phyloP scores from a whole-genome alignment of 2,329 filamentous ascomycete species.

The Ceratocystis cacaofunesta region DNA sequence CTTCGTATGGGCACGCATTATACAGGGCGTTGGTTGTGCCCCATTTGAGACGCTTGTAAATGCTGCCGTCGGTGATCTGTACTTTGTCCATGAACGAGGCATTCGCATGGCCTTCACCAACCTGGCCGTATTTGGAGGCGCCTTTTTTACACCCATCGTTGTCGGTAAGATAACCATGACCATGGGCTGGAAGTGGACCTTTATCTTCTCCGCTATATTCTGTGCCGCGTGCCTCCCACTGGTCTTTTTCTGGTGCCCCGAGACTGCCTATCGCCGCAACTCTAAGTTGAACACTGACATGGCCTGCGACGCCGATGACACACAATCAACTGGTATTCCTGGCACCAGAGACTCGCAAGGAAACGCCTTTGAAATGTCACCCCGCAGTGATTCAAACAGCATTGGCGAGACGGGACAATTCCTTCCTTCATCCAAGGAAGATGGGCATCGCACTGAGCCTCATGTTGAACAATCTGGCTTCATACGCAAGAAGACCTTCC shows the following conservation, averaged over 20 bases:
- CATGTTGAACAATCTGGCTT: not conserved
- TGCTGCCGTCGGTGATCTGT: constrained; percentile 76
- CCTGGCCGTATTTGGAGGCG: constrained; percentile 41
- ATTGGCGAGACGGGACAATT: not conserved
- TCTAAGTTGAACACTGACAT: constrained; percentile 54
- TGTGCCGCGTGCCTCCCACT: constrained; percentile 52
- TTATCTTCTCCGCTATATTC: constrained; percentile 81
- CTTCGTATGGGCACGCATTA: constrained; percentile 61
- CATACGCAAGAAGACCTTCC: constrained; percentile 42
- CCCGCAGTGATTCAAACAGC: not conserved
- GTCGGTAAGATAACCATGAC: constrained; percentile 69
- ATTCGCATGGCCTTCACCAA: constrained; percentile 71
- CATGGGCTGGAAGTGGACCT: constrained; percentile 75
- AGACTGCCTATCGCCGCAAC: constrained; percentile 58
- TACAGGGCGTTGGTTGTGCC: constrained; percentile 75
- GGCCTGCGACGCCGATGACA: constrained; percentile 24
- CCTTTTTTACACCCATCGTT: constrained; percentile 65
- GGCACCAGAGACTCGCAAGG: not conserved
- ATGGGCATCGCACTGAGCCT: not conserved
- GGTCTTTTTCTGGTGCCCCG: constrained; percentile 66
- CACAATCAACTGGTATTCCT: not conserved
- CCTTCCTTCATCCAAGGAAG: not conserved
- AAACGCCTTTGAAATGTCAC: constrained; percentile 1
- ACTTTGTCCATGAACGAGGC: constrained; percentile 73
- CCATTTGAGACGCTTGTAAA: constrained; percentile 87